Percentiles rank a stretch among this genome's conserved stretches.
Evolutionary conservation across 257 asterid species (phyloP).

Genomic region (Penstemon newberryi): DNA sequence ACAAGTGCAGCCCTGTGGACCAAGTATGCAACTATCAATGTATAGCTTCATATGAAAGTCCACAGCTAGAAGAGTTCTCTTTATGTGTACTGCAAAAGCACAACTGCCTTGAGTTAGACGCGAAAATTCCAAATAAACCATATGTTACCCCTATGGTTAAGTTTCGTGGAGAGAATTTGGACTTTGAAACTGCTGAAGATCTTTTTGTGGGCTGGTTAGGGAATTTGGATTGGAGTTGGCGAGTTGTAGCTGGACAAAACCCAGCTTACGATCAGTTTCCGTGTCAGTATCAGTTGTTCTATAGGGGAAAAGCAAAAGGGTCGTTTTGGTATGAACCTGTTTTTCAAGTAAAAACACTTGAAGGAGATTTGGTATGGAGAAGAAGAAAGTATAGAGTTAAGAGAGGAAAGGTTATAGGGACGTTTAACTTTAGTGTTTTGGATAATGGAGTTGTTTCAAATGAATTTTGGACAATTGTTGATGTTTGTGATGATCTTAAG

Average conservation of each 20-base stretch:
- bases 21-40: slow-evolving; percentile 90
- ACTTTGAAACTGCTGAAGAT: slow-evolving; percentile 83
- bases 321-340: slow-evolving; percentile 96
- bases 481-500: slow-evolving; percentile 69
- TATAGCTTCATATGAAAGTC: slow-evolving; percentile 85
- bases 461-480: slow-evolving; percentile 86
- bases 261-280: slow-evolving; percentile 98
- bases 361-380: slow-evolving; percentile 74
- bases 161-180: slow-evolving; percentile 60
- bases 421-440: slow-evolving; percentile 75
- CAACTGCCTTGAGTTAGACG: slow-evolving; percentile 79
- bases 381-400: slow-evolving; percentile 79
- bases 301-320: slow-evolving; percentile 84
- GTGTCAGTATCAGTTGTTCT: slow-evolving; percentile 89
- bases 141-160: slow-evolving; percentile 53
- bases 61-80: slow-evolving; percentile 74
- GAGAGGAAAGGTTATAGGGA: slow-evolving; percentile 68
- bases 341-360: slow-evolving; percentile 72
- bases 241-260: slow-evolving; percentile 92
- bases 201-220: slow-evolving; percentile 91
- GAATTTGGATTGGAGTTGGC: slow-evolving; percentile 86
- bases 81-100: slow-evolving; percentile 80
- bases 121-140: slow-evolving; percentile 79
- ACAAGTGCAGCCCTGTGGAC: slow-evolving; percentile 86
- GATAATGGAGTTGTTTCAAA: slow-evolving; percentile 93